These are phyloP conservation scores for Fonsecaea multimorphosa DNA, from an alignment of 2,329 filamentous ascomycete species.

Conservation along the genomic window DNA sequence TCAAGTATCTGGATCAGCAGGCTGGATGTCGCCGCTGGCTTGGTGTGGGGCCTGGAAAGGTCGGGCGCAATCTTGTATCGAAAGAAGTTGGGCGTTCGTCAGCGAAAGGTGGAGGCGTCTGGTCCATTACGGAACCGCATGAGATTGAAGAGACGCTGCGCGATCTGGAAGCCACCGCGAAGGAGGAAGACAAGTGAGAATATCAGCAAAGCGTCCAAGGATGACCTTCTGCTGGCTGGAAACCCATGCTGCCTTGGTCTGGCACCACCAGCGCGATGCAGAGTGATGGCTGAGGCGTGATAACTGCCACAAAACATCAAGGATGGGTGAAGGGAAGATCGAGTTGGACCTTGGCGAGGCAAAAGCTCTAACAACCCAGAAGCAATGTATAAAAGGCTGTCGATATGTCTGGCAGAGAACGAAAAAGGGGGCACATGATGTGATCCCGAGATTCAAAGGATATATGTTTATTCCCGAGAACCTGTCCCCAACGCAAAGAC, in stretches of 20 bases:
- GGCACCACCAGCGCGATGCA: background rate
- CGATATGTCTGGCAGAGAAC: background rate
- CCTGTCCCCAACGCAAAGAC: conserved; percentile 29
- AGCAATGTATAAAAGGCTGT: conserved; percentile 4
- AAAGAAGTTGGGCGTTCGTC: conserved; percentile 88
- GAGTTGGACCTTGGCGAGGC: conserved; percentile 5
- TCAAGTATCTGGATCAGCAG: conserved; percentile 85
- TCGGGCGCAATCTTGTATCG: conserved; percentile 88
- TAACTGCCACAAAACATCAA: background rate
- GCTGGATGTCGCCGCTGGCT: conserved; percentile 83
- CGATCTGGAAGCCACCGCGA: conserved; percentile 34
- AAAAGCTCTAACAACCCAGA: background rate
- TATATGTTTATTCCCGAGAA: conserved; percentile 15
- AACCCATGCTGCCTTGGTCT: background rate
- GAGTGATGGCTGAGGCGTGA: background rate
- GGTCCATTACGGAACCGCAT: conserved; percentile 83
- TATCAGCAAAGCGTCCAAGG: background rate
- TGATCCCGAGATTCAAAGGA: conserved; percentile 18
- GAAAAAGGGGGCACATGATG: conserved; percentile 21
- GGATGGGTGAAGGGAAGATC: background rate
- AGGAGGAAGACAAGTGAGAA: conserved; percentile 27
- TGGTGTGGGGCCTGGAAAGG: conserved; percentile 91
- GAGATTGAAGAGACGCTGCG: conserved; percentile 63
- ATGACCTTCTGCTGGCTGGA: background rate
- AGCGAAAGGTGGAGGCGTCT: conserved; percentile 88